These are phyloP conservation scores for Adenanthera pavonina DNA, from an alignment of 306 rosid genomes.

Conservation along the genomic window DNA sequence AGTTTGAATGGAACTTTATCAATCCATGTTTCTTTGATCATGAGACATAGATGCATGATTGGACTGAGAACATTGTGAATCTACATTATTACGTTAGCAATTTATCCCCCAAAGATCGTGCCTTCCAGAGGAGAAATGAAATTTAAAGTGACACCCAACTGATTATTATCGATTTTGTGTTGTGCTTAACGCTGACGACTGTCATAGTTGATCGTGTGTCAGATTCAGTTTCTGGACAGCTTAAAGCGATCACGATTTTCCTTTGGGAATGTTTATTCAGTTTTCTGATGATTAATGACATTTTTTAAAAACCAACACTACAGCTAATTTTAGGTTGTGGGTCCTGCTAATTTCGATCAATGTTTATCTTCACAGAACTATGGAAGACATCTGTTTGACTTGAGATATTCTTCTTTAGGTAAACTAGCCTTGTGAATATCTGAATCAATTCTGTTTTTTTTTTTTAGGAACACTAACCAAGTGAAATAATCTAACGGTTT, in stretches of 20 bases:
- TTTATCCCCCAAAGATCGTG: background rate
- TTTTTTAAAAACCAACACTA: background rate
- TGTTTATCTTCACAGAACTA: background rate
- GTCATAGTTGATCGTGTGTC: background rate
- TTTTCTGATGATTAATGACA: background rate
- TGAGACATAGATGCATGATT: background rate
- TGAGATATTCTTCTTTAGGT: slow-evolving; percentile 1
- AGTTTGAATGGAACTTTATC: background rate
- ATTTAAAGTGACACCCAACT: background rate
- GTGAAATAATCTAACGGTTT: background rate
- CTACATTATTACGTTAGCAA: background rate
- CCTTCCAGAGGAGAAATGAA: background rate
- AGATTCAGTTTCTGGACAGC: background rate
- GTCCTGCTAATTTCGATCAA: background rate
- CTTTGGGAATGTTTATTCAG: background rate
- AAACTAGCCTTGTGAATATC: background rate
- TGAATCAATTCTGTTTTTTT: background rate
- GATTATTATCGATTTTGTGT: background rate
- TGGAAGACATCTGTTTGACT: background rate
- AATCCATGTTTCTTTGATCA: background rate
- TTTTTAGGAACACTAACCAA: background rate
- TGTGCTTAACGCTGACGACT: background rate
- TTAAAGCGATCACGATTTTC: background rate
- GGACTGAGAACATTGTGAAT: slow-evolving; percentile 7
- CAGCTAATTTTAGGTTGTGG: background rate